phyloP scores from a whole-genome alignment of 805 yeast species.

The Candida ulmi region DNA sequence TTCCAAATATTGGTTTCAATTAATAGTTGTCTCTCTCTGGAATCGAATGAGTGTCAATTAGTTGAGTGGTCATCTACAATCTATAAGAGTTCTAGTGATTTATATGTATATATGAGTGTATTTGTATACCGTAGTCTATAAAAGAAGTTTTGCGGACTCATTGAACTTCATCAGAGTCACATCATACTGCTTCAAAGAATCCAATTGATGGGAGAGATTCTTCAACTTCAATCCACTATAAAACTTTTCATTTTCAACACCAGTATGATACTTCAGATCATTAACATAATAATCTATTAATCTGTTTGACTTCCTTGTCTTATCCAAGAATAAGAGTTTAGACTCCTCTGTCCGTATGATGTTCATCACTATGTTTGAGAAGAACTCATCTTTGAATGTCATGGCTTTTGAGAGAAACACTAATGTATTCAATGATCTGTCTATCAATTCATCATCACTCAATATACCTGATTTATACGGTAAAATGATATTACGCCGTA shows the following conservation, averaged over 20 bases:
- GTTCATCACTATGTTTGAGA: conserved; percentile 6
- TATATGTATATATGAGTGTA: too few species aligned
- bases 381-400: conserved; percentile 2
- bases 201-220: conserved; percentile 1
- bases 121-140: too few species aligned
- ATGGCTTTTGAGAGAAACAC: conserved; percentile 7
- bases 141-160: conserved; percentile 7
- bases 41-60: too few species aligned
- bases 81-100: too few species aligned
- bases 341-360: conserved; percentile 8
- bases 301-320: conserved; percentile 1
- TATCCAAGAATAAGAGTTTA: conserved; percentile 2
- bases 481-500: not conserved
- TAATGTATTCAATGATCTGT: conserved; percentile 7
- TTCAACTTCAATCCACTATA: conserved; percentile 2
- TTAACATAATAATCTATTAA: not conserved
- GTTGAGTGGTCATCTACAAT: too few species aligned
- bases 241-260: not conserved
- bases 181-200: conserved; percentile 8
- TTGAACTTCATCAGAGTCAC: conserved; percentile 10
- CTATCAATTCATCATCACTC: not conserved
- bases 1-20: too few species aligned
- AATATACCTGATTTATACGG: not conserved
- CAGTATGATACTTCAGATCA: conserved; percentile 4
- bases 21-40: too few species aligned